Evolutionary conservation across 2,329 filamentous ascomycete genomes (phyloP).

Genomic region (Chaetoscypha palmicola): DNA sequence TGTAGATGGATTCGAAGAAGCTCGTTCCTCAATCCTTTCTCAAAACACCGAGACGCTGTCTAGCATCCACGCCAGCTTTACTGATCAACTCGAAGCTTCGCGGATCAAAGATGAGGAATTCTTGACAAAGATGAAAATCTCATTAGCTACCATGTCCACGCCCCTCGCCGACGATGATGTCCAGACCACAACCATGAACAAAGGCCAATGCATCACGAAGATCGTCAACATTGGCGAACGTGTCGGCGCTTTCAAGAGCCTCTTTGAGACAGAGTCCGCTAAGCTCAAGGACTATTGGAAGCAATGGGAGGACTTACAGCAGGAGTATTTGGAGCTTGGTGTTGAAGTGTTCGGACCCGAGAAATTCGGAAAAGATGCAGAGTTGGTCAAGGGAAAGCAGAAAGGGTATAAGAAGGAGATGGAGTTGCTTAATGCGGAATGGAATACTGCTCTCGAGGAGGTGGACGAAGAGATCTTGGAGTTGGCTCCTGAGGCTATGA

Average conservation of each 20-base stretch:
- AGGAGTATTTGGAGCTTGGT: conserved; percentile 23
- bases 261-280: conserved; percentile 18
- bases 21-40: conserved; percentile 11
- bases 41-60: conserved; percentile 15
- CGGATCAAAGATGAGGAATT: conserved; percentile 13
- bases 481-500: conserved; percentile 11
- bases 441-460: conserved; percentile 13
- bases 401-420: conserved; percentile 15
- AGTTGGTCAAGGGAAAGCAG: conserved; percentile 1
- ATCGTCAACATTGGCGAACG: conserved; percentile 22
- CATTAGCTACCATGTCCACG: conserved; percentile 7
- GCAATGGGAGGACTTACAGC: conserved; percentile 25
- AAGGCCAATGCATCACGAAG: conserved; percentile 14
- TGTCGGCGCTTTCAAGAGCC: conserved; percentile 15
- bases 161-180: conserved; percentile 22
- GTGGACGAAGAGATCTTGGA: conserved; percentile 21
- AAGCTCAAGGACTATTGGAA: conserved; percentile 25
- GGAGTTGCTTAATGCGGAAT: conserved; percentile 18
- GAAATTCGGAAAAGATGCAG: conserved; percentile 13
- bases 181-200: conserved; percentile 12
- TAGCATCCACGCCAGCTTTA: conserved; percentile 11
- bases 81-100: conserved; percentile 5
- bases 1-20: conserved; percentile 21
- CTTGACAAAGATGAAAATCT: conserved; percentile 8
- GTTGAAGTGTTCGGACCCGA: conserved; percentile 15